Conservation (phyloP, 2,329 filamentous ascomycete species). For the Botrytis cinerea region DNA sequence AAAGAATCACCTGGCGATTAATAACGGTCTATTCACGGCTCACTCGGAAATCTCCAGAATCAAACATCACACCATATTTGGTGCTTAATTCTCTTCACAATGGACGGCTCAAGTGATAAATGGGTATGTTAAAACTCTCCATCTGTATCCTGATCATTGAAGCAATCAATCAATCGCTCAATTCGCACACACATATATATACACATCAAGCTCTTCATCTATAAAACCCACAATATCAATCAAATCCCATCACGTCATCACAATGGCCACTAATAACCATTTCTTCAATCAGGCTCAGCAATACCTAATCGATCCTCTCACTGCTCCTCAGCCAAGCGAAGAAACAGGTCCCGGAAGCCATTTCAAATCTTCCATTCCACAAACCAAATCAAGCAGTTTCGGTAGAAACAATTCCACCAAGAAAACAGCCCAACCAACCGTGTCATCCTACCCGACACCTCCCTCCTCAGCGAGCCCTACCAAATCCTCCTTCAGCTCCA, state of each 20-base stretch:
- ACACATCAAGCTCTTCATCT: neutral
- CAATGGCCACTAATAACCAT: neutral
- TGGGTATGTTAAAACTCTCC: slow-evolving; percentile 8
- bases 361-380: slow-evolving; percentile 30
- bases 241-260: neutral
- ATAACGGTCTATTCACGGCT: neutral
- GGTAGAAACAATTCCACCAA: slow-evolving; percentile 22
- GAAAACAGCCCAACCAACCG: slow-evolving; percentile 27
- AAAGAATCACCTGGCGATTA: neutral
- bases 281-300: slow-evolving; percentile 55
- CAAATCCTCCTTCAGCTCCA: slow-evolving; percentile 49
- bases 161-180: neutral
- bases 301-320: slow-evolving; percentile 70
- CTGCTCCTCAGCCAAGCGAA: slow-evolving; percentile 65
- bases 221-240: neutral
- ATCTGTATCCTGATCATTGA: neutral
- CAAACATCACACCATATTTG: slow-evolving; percentile 2
- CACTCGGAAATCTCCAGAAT: neutral
- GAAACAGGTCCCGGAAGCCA: slow-evolving; percentile 66
- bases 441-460: slow-evolving; percentile 49
- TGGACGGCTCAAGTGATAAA: slow-evolving; percentile 23
- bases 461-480: slow-evolving; percentile 57
- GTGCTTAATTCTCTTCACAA: neutral
- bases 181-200: neutral
- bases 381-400: slow-evolving; percentile 24